Percentiles rank a stretch among this genome's conserved stretches.
Conservation (phyloP, 148 eudicot genomes). For the Rhododendron henanense region DNA sequence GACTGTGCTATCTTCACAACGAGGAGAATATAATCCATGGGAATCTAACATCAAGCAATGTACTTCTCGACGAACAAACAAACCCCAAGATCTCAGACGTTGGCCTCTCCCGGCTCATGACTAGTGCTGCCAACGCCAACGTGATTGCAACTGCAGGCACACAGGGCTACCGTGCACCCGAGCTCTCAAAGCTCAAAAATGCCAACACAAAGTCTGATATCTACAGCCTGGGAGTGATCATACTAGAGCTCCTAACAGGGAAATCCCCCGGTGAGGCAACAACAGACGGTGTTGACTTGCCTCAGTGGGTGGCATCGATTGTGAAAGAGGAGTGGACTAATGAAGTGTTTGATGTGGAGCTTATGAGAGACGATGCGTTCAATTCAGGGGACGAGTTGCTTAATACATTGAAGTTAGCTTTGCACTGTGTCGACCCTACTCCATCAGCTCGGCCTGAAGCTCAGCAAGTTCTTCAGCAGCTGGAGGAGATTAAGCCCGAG, state of each 20-base stretch:
- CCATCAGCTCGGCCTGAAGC: slow-evolving; percentile 43
- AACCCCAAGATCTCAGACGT: slow-evolving; percentile 68
- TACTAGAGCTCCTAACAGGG: slow-evolving; percentile 79
- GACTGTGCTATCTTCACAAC: slow-evolving; percentile 63
- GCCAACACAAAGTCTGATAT: slow-evolving; percentile 68
- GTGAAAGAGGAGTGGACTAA: slow-evolving; percentile 53
- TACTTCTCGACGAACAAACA: slow-evolving; percentile 59
- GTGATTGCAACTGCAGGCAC: slow-evolving; percentile 66
- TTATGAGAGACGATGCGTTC: slow-evolving; percentile 31
- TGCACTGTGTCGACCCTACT: slow-evolving; percentile 52
- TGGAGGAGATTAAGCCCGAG: slow-evolving; percentile 41
- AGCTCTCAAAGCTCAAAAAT: slow-evolving; percentile 68
- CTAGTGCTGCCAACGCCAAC: slow-evolving; percentile 62
- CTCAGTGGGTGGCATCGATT: slow-evolving; percentile 48
- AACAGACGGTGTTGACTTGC: slow-evolving; percentile 37
- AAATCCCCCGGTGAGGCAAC: slow-evolving; percentile 54
- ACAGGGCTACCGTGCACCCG: slow-evolving; percentile 85
- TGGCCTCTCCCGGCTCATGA: slow-evolving; percentile 78
- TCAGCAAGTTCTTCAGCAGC: slow-evolving; percentile 32
- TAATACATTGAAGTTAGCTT: slow-evolving; percentile 36
- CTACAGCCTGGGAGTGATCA: slow-evolving; percentile 81
- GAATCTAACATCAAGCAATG: slow-evolving; percentile 66
- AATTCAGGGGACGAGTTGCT: slow-evolving; percentile 38
- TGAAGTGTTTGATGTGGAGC: slow-evolving; percentile 50
- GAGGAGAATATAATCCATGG: slow-evolving; percentile 66